Base-by-base conservation (phyloP, 257 asterid species). In the Ophiorrhiza pumila region DNA sequence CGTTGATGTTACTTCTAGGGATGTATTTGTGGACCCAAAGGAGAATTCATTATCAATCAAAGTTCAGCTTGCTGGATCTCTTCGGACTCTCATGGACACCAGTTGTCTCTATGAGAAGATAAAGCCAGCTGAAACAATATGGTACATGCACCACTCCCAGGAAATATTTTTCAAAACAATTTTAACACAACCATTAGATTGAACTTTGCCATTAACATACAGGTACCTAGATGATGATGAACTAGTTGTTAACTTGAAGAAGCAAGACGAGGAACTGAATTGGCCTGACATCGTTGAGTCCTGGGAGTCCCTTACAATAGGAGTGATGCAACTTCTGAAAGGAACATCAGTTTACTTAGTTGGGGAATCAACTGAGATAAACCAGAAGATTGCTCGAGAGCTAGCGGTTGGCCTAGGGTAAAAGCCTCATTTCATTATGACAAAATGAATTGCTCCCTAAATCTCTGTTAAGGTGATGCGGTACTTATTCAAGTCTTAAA, bases 241-340 rank as follows among this genome's bases (percentile, higher is more conserved):
- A 52, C 80, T 94, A 76, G 96, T 91, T 25, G 88, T 94, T 68
- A 91, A 76, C 88, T 70, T 94, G 89, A 89, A 88, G 87, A 91
- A 94, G 87, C 96, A 87, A 80, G 89, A 91, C 65, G 84, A 92
- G 0, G 85, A 83, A 73, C 73, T 94, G 63, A 85, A 90, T 80
- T 94, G 98, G 97, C 98, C 97, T 14, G 98, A 94, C 84, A 88
- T 94, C 59, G 82, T 85, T 83, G 97, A 94, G 79, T 87, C 98
- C 12, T 94, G 98, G 98, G 96, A 90, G 83, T 91, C 98, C 37
- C 86, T 94, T 73, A 85, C 89, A 46, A 78, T 76, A 3, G 97
- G 98, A 68, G 85, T 91, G 56, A 17, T 58, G 43, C 90, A 90
- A 79, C 91, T 94, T 34, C 70, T 94, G 70, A 86, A 87, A 83